Conservation (phyloP, 345 rosid genomes). For the Carallia pectinifolia region DNA sequence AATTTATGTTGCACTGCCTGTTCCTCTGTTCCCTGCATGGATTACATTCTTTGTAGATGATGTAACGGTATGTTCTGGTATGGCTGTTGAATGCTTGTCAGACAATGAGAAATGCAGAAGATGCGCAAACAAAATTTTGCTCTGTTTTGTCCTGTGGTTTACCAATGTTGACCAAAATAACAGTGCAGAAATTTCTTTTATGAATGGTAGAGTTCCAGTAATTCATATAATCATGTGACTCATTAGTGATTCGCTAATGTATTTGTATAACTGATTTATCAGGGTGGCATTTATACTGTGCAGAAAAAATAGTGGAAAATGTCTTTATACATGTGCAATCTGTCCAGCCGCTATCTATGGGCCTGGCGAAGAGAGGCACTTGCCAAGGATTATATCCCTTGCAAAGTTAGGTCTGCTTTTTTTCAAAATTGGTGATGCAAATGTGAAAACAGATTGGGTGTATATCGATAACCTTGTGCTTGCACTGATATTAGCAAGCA, state of each 20-base stretch:
- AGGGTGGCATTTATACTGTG: conserved; percentile 14
- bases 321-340: conserved; percentile 69
- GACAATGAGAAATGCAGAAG: not conserved
- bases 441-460: conserved; percentile 83
- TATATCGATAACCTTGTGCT: conserved; percentile 83
- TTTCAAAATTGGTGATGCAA: conserved; percentile 64
- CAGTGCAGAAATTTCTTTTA: not conserved
- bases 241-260: not conserved
- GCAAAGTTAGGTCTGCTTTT: conserved; percentile 65
- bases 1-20: no score
- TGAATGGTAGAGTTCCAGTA: not conserved
- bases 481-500: conserved; percentile 75
- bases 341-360: conserved; percentile 97
- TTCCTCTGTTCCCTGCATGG: not conserved
- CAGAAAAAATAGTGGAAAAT: conserved; percentile 55
- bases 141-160: not conserved
- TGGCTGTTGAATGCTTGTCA: not conserved
- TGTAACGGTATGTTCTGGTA: not conserved
- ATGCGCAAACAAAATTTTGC: not conserved
- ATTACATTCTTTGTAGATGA: not conserved
- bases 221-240: not conserved
- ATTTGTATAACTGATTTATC: not conserved
- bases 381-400: conserved; percentile 74
- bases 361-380: conserved; percentile 90
- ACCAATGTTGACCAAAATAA: not conserved